Conservation (phyloP, 495 filamentous ascomycete genomes). For the Neurospora pannonica region DNA sequence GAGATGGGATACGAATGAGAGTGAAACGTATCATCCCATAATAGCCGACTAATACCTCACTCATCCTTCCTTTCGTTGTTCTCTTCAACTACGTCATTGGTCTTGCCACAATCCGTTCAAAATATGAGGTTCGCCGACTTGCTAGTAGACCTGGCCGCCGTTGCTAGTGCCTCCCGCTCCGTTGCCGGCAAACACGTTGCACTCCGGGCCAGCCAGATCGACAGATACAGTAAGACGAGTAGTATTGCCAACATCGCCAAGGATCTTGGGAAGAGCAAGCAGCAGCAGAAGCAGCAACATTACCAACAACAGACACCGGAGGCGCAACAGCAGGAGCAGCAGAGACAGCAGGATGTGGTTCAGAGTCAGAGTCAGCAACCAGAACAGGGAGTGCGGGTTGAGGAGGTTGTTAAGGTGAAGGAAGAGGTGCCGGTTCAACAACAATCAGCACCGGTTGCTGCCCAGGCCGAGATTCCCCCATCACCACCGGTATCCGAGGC, state of each 20-base stretch:
- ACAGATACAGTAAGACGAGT: constrained; percentile 68
- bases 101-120: not conserved
- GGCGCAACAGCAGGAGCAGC: not conserved
- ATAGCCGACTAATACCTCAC: not conserved
- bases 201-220: constrained; percentile 66
- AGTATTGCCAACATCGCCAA: constrained; percentile 58
- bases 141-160: constrained; percentile 68
- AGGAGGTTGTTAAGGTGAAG: not conserved
- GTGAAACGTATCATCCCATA: not conserved
- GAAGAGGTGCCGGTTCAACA: not conserved
- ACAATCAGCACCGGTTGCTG: not conserved
- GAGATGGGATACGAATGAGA: not conserved
- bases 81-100: not conserved
- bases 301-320: not conserved
- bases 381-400: not conserved
- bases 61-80: not conserved
- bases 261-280: not conserved
- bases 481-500: not conserved
- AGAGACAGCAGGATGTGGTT: not conserved
- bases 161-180: constrained; percentile 66
- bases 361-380: not conserved
- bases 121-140: constrained; percentile 40
- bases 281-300: not conserved
- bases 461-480: constrained; percentile 2
- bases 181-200: constrained; percentile 73